These are phyloP conservation scores for Kodamaea neixiangensis DNA, from an alignment of 805 yeast genomes.

Conservation along the genomic window DNA sequence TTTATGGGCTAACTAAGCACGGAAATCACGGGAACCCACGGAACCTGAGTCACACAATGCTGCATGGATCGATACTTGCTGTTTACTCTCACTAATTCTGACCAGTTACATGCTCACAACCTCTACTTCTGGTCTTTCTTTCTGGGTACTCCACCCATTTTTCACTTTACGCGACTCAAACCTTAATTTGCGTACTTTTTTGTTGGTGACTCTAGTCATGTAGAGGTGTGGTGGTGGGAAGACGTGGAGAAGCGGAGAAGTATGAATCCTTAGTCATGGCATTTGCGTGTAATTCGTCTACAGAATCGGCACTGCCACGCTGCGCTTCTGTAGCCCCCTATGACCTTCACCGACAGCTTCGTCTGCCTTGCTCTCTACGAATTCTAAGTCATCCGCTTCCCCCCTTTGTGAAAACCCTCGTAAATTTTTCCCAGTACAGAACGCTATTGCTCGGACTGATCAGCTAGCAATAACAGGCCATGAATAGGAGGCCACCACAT, in stretches of 20 bases:
- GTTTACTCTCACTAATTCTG: too few species aligned
- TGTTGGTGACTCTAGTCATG: background rate
- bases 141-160: background rate
- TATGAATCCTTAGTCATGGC: background rate
- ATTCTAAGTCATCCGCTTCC: background rate
- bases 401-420: background rate
- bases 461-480: conserved; percentile 3
- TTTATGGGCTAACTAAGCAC: background rate
- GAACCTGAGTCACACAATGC: background rate
- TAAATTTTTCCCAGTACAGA: background rate
- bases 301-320: background rate
- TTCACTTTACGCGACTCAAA: conserved; percentile 2
- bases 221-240: background rate
- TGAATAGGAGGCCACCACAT: background rate
- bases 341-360: background rate
- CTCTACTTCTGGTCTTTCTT: too few species aligned
- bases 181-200: background rate
- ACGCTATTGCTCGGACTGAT: conserved; percentile 1
- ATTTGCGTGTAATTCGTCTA: background rate
- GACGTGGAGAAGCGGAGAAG: background rate
- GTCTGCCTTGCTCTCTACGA: background rate
- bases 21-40: background rate
- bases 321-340: background rate
- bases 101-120: too few species aligned
- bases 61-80: background rate